Conservation (phyloP, 164 flowering plant genomes). For the Tinospora cordifolia region DNA sequence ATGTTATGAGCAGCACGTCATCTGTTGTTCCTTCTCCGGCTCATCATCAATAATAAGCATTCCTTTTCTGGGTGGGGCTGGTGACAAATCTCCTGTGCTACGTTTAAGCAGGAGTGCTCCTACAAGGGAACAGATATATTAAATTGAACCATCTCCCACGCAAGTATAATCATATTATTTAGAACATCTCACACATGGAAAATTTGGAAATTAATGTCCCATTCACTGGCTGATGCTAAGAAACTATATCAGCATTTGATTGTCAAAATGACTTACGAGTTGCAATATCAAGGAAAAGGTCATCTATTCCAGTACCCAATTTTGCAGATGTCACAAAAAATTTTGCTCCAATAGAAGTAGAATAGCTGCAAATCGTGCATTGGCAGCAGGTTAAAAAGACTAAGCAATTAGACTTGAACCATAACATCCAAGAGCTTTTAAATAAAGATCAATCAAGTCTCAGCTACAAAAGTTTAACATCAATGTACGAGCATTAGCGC, state of each 20-base stretch:
- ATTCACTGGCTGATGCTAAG: no score
- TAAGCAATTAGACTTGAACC: not conserved
- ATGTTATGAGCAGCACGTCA: conserved; percentile 24
- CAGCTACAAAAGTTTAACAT: not conserved
- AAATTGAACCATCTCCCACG: not conserved
- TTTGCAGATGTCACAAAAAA: conserved; percentile 29
- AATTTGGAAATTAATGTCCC: not conserved
- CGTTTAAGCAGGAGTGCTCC: conserved; percentile 18
- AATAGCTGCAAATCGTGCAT: conserved; percentile 20
- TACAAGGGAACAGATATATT: conserved; percentile 7
- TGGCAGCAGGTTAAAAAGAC: not conserved
- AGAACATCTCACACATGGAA: not conserved
- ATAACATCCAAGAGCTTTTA: not conserved
- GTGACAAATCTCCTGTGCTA: conserved; percentile 15
- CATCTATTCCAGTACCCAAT: conserved; percentile 28
- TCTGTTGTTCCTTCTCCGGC: conserved; percentile 25
- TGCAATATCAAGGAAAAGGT: conserved; percentile 30
- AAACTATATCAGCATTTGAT: not conserved
- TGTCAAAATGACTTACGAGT: conserved; percentile 18
- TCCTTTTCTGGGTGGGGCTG: conserved; percentile 20
- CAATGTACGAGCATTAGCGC: not conserved
- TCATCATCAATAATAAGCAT: conserved; percentile 27
- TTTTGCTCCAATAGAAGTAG: conserved; percentile 27
- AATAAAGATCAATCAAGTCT: not conserved
- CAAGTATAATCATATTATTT: not conserved